Evolutionary conservation across 768 basidiomycete species (phyloP), one percentile per base, ranked within the genome.

Genomic region (Mycena chlorophos): DNA sequence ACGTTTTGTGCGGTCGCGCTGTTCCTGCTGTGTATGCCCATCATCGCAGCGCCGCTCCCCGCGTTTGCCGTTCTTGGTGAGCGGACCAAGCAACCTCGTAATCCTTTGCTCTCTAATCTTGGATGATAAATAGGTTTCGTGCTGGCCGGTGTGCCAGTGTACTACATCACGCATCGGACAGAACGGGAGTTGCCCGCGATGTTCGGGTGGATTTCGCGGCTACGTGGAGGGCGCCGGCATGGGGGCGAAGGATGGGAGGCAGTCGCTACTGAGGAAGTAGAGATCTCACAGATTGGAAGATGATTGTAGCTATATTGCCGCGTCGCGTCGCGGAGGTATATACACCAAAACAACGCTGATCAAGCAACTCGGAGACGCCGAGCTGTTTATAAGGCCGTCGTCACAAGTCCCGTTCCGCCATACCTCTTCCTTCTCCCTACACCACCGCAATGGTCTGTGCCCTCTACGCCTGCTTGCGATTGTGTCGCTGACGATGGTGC

Each of bases 11-110:
- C 80, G 28, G 92, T 94, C 12, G 92, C 94, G 2, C 74, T 94
- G 49, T 95, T 95, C 73, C 77, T 98, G 50, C 75, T 99, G 10
- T 89, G 87, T 64, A 96, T 99, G 92, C 94, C 95, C 2, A 78
- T 96, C 49, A 87, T 95, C 54, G 96, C 96, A 3, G 94, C 95
- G 20, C 96, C 96, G 5, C 73, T 87, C 14, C 89, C 96, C 68
- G 94, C 95, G 0, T 69, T 91, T 5, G 86, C 94, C 6, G 95
- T 94, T 5, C 77, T 97, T 53, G 88, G 94, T 94, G 63, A 54
- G 82, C n/a, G n/a, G n/a, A n/a, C n/a, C n/a, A n/a, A n/a, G n/a
- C n/a, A n/a, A n/a, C n/a, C n/a, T n/a, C n/a, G n/a, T n/a, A n/a
- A 16, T 14, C n/a, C 40, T 22, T 19, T 22, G 40, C 6, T 73